Evolutionary conservation across 139 green algal species (phyloP), one percentile per base, ranked within the genome.

Genomic region (Chlamydomonas incerta): DNA sequence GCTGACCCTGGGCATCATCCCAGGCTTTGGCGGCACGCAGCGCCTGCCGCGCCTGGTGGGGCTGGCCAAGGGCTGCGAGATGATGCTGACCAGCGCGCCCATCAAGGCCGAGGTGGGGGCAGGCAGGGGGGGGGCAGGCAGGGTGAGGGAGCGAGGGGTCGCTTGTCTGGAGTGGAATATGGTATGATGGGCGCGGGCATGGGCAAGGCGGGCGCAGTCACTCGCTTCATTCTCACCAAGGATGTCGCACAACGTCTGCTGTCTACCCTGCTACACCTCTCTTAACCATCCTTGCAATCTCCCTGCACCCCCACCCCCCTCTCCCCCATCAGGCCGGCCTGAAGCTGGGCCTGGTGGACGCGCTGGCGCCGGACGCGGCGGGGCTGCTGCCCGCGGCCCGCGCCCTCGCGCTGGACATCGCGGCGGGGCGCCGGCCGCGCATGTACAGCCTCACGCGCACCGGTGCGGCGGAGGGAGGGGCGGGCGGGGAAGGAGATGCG

Each of bases 1-100:
- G 92, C 92, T 99, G 83, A 90, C 96, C 81, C 94, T 99, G 29
- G 97, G 97, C 75, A 99, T 99, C 89, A 97, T 99, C 47, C 97
- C 97, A 26, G 98, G 98, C 31, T 99, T 99, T 93, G 98, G 98
- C 23, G 98, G 98, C 87, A 99, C 98, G 6, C 96, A 99, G 93
- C 92, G 98, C 62, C 91, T 99, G 88, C 98, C 98, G 4, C 93
- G 98, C 47, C 90, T 99, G 31, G 97, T 99, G 55, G 98, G 98
- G 28, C 90, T 99, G 82, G 88, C 97, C 74, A 98, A 97, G 87
- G 95, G 90, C 0, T 82, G 96, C 17, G 90, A 98, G 88, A 99
- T 99, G 95, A 99, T 99, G 93, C 93, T 99, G 14, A 98, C 94
- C 10, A 81, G 70, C 70, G 63, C 70, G 72, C 94, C 93, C 81